Conservation (phyloP, 179 eudicot species). For the Carnegiea gigantea region DNA sequence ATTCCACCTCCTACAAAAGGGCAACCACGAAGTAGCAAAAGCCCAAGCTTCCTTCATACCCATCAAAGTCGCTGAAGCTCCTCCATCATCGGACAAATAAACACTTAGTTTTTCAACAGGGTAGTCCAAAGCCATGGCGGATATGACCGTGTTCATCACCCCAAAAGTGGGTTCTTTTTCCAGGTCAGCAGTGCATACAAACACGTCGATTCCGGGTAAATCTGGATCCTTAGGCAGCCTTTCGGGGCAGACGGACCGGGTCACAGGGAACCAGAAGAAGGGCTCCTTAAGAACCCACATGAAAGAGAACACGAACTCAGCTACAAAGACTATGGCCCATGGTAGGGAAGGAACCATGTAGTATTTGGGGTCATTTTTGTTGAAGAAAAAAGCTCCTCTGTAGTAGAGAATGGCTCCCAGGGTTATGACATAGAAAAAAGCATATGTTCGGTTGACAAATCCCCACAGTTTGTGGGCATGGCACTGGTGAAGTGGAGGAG, state of each 20-base stretch:
- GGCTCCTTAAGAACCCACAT: conserved; percentile 34
- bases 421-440: conserved; percentile 20
- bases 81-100: conserved; percentile 46
- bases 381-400: conserved; percentile 34
- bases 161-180: conserved; percentile 40
- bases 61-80: conserved; percentile 30
- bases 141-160: conserved; percentile 51
- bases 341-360: conserved; percentile 13
- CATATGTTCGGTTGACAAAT: conserved; percentile 16
- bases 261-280: conserved; percentile 32
- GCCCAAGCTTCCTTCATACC: conserved; percentile 38
- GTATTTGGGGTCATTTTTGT: conserved; percentile 9
- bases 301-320: conserved; percentile 31
- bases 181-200: conserved; percentile 48
- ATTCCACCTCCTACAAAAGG: conserved; percentile 39
- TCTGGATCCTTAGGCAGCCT: conserved; percentile 25
- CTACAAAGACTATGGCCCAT: conserved; percentile 27
- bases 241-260: conserved; percentile 30
- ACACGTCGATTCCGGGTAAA: conserved; percentile 39
- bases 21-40: conserved; percentile 47
- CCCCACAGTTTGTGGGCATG: conserved; percentile 30
- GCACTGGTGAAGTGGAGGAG: conserved; percentile 23
- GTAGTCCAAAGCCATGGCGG: conserved; percentile 46
- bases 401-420: conserved; percentile 33
- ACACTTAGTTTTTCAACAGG: conserved; percentile 36